A percentile compares a stretch with the other conserved stretches of the same genome.
phyloP scores from a whole-genome alignment of 805 yeast species.

The Nakazawaea ambrosiae region DNA sequence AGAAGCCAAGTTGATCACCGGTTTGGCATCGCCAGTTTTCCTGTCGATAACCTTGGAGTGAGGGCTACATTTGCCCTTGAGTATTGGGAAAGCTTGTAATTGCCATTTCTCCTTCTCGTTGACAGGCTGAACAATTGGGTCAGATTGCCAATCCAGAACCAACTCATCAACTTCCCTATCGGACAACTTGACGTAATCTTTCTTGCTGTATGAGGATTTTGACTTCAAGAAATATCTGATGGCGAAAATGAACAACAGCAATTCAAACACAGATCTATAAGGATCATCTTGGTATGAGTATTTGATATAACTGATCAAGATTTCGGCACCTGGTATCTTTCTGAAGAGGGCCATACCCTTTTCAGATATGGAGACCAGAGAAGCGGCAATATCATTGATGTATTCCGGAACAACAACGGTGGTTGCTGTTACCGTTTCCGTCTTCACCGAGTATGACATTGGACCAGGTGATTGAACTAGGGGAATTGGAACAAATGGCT shows the following conservation, averaged over 20 bases:
- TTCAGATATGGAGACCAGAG: constrained; percentile 1
- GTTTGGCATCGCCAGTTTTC: constrained; percentile 17
- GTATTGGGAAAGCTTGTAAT: constrained; percentile 53
- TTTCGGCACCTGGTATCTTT: constrained; percentile 47
- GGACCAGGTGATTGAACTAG: not conserved
- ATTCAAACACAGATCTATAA: constrained; percentile 76
- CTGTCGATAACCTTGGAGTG: constrained; percentile 25
- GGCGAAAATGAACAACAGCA: constrained; percentile 72
- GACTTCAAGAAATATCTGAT: constrained; percentile 75
- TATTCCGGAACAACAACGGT: constrained; percentile 13
- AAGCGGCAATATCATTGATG: constrained; percentile 9
- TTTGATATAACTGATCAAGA: constrained; percentile 62
- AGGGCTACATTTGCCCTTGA: constrained; percentile 46
- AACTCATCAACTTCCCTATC: constrained; percentile 70
- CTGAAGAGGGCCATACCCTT: constrained; percentile 4
- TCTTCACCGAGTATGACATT: constrained; percentile 3
- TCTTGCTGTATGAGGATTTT: constrained; percentile 68
- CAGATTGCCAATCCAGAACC: constrained; percentile 89
- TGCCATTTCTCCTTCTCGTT: constrained; percentile 52
- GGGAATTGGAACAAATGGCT: not conserved
- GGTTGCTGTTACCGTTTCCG: constrained; percentile 12
- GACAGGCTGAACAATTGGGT: constrained; percentile 60
- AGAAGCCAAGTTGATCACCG: constrained; percentile 61
- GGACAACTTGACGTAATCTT: constrained; percentile 56
- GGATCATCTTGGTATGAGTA: constrained; percentile 94